Conservation (phyloP, 2,329 filamentous ascomycete genomes). For the Teratosphaeria destructans region DNA sequence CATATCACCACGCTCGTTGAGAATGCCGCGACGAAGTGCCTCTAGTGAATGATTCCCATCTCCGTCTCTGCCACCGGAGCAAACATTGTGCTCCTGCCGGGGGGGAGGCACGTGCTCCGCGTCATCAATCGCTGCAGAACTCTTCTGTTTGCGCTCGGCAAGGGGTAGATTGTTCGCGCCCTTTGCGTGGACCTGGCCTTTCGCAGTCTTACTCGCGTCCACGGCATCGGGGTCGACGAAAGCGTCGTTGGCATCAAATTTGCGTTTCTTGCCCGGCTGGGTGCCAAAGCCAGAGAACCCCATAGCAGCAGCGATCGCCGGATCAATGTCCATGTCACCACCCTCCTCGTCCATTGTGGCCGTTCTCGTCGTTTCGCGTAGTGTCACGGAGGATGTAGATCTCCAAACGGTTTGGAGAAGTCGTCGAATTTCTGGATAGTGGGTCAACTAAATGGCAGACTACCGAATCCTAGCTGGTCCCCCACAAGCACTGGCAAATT, state of each 20-base stretch:
- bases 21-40: slow-evolving; percentile 29
- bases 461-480: no score
- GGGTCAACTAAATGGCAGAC: no score
- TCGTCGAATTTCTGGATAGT: background rate
- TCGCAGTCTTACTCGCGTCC: slow-evolving; percentile 21
- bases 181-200: slow-evolving; percentile 5
- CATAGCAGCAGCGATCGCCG: slow-evolving; percentile 56
- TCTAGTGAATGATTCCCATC: slow-evolving; percentile 14
- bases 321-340: slow-evolving; percentile 34
- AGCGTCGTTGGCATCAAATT: slow-evolving; percentile 49
- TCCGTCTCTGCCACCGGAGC: background rate
- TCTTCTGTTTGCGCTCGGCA: slow-evolving; percentile 1
- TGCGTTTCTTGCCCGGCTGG: slow-evolving; percentile 53
- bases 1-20: slow-evolving; percentile 48
- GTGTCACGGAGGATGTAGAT: background rate
- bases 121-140: background rate
- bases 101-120: background rate
- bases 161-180: slow-evolving; percentile 20
- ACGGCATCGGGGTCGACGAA: slow-evolving; percentile 29
- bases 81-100: background rate
- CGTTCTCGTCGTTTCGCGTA: background rate
- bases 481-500: no score
- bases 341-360: slow-evolving; percentile 9
- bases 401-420: background rate
- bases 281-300: slow-evolving; percentile 63